Base-by-base conservation (phyloP, 805 yeast species). In the Ogataea allantospora region DNA sequence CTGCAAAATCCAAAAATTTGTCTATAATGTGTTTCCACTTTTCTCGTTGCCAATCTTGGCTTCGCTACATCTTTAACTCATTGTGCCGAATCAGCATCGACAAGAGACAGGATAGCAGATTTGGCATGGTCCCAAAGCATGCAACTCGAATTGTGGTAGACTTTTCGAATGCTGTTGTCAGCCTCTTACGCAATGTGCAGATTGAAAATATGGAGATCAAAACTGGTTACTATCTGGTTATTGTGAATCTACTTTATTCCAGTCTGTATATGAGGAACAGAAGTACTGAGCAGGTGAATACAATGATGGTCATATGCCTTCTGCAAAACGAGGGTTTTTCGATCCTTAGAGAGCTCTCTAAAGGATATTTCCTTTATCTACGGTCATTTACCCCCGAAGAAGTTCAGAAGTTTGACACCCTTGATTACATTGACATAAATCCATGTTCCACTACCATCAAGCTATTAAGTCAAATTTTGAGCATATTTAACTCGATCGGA, bases 1-100 rank as follows among this genome's bases (percentile, higher is more conserved):
- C 77, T 27, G 75, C 83, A 0, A 79, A 78, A 47, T 77, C 67
- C 60, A 83, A 83, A 46, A 84, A 83, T 50, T 62, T 82, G 0
- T 59, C 75, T 2, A 78, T 80, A 44, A 55, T 79, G 8, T 68
- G 88, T 37, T 68, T 67, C 43, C 66, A 80, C 25, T 57, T 67
- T 21, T 66, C 71, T 34, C 66, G 75, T 21, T 57, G 78, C 18
- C 82, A 77, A 18, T 54, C 63, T 6, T 62, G 65, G 64, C 38
- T 61, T 14, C 50, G 65, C 23, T 60, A 57, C 33, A 48, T 61
- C 3, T 55, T 64, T 36, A 51, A 55, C 20, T 46, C 61, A 22
- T 32, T 62, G 10, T 57, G 51, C 29, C 50, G 54, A 31, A 55
- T 48, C 47, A 58, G 50, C 34, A 41, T 51, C 20, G 64, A 62